Evolutionary conservation across 2,329 filamentous ascomycete genomes (phyloP), one percentile per base, ranked within the genome.

Genomic region (Berkeleyomyces basicola): DNA sequence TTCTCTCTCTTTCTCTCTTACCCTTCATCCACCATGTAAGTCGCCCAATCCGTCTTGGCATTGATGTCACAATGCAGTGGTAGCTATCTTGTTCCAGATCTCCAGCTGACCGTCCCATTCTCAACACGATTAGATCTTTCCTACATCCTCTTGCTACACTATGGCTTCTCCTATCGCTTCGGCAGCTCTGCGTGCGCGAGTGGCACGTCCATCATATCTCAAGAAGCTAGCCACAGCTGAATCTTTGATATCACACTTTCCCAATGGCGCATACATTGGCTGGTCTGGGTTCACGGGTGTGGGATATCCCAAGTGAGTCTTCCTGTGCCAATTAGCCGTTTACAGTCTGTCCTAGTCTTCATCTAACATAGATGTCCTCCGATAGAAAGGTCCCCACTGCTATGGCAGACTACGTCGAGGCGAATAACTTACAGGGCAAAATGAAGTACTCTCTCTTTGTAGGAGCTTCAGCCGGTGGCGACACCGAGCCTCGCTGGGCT

Each of bases 401-500:
- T 67, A 78, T 96, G 65, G 90, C 90, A 67, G 88, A 95, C 72
- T 86, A 95, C 72, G 90, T 95, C 67, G 90, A 95, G 76, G 82
- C 88, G 76, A 95, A 95, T 74, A 82, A 79, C 66, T 79, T 95
- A 14, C 84, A 95, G 74, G 89, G 90, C 63, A 78, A 95, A 78
- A 77, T 95, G 68, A 88, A 88, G 70, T 95, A 95, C 78, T 86
- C 83, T 63, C 81, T 95, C 16, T 95, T 95, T 68, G 90, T 95
- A 7, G 90, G 90, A 61, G 90, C 90, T n/a, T 92, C 87, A 4
- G 90, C 88, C 14, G 90, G 90, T 44, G 87, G 89, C 16, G 90
- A 93, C 76, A 95, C 90, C 0, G 90, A 95, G 77, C 93, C 93
- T 74, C 80, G 90, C 73, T 95, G 90, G 90, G 90, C 90, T n/a